Percentiles rank a stretch among this genome's conserved stretches.
These are phyloP conservation scores for Rhodomyrtus psidioides DNA, from an alignment of 441 rosid species.

Conservation along the genomic window DNA sequence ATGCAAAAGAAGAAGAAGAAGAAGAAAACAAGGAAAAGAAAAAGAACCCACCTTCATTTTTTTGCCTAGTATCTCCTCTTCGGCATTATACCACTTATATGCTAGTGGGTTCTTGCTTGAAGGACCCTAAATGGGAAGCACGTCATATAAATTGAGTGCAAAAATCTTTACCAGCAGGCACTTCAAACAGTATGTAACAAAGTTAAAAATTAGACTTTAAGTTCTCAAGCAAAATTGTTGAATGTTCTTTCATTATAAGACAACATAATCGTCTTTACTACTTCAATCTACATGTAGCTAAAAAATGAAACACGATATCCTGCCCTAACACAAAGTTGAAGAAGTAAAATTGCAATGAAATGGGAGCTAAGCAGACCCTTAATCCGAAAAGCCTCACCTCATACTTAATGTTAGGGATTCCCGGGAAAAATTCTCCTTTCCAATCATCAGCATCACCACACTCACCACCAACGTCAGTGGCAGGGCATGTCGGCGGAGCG, in stretches of 20 bases:
- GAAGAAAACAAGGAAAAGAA: neutral
- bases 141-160: neutral
- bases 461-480: slow-evolving; percentile 29
- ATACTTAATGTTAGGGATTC: slow-evolving; percentile 62
- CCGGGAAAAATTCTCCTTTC: slow-evolving; percentile 93
- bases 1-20: neutral
- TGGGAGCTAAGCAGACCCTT: neutral
- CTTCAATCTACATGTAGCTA: neutral
- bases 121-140: slow-evolving; percentile 47
- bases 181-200: neutral
- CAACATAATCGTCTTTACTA: neutral
- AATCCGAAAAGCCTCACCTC: slow-evolving; percentile 42
- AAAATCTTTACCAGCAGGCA: neutral
- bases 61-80: slow-evolving; percentile 88
- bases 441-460: slow-evolving; percentile 61
- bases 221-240: neutral
- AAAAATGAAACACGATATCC: too few relatives aligned
- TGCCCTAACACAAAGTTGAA: neutral
- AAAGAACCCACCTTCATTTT: slow-evolving; percentile 70
- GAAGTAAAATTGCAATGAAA: neutral
- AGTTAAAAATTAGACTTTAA: neutral
- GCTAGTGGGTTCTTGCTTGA: slow-evolving; percentile 69
- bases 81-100: slow-evolving; percentile 86
- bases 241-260: neutral
- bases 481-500: slow-evolving; percentile 69